Evolutionary conservation across 2,329 filamentous ascomycete genomes (phyloP).

Genomic region (Davidsoniella virescens): DNA sequence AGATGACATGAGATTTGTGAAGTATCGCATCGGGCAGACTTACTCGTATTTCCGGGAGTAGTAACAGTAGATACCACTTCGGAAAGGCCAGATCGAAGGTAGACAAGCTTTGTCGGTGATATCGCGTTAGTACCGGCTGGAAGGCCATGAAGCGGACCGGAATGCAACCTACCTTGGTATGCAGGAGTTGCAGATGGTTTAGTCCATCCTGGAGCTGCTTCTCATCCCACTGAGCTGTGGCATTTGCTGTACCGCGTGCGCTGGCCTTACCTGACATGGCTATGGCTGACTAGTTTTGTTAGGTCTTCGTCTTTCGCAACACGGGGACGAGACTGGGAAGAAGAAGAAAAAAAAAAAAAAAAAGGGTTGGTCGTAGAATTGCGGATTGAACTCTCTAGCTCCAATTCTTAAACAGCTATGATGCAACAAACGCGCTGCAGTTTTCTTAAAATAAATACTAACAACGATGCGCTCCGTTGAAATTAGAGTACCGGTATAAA

Average conservation of each 20-base stretch:
- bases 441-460: too few species aligned
- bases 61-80: constrained; percentile 11
- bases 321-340: neutral
- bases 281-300: neutral
- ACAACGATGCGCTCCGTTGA: too few species aligned
- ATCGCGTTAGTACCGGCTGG: neutral
- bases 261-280: constrained; percentile 10
- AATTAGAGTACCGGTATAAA: too few species aligned
- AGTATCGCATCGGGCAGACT: neutral
- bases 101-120: constrained; percentile 7
- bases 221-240: constrained; percentile 8
- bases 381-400: too few species aligned
- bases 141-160: neutral
- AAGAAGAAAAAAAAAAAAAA: neutral
- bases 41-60: constrained; percentile 6
- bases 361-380: neutral
- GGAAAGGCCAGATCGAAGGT: constrained; percentile 12
- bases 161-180: constrained; percentile 11
- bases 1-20: neutral
- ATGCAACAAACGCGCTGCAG: neutral
- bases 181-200: constrained; percentile 11
- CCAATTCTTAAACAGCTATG: neutral
- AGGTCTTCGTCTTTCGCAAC: neutral
- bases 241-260: constrained; percentile 10
- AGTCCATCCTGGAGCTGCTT: constrained; percentile 11